Evolutionary conservation across 1,284 basidiomycete species (phyloP), one percentile per base, ranked within the genome.

Genomic region (Ustilago sp.): DNA sequence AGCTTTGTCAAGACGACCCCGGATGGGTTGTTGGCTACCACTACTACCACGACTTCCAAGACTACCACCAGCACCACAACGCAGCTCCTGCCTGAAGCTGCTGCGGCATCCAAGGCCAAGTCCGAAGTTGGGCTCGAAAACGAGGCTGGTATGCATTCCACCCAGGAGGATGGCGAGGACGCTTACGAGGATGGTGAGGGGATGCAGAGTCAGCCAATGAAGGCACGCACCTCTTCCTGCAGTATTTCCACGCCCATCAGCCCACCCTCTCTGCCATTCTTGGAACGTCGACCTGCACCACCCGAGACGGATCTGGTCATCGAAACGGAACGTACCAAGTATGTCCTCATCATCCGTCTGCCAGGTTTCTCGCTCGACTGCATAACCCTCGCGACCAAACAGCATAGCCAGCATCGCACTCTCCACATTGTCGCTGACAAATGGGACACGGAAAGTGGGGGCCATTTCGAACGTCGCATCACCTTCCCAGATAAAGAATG

Each of bases 381-480:
- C 47, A 80, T 85, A 53, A 84, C 82, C 19, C 65, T 85, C 9
- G 79, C 80, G 0, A 83, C 80, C 41, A 84, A 85, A 59, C 80
- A 77, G 11, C 71, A 77, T 52, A 63, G 67, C 45, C 68, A 79
- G 23, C 74, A 81, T n/a, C 77, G 79, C 34, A 84, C 82, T 12
- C 59, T 85, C 52, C 77, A 83, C 53, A 78, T 85, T 50, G 74
- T 83, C 2, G 83, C 83, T 2, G 83, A 82, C 74, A 81, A 77
- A 63, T 84, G 75, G 71, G 79, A 79, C 35, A 60, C 72, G 2
- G 81, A 78, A 8, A 59, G 63, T 2, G 73, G 72, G 23, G 83
- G 80, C 3, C 79, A 80, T 52, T 82, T 85, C 63, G 83, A 85
- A 56, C 71, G 83, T 9, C 74, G 82, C 35, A 74, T 85, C 51